Conservation (phyloP, 2,329 filamentous ascomycete genomes). For the Diplocarpon rosae region DNA sequence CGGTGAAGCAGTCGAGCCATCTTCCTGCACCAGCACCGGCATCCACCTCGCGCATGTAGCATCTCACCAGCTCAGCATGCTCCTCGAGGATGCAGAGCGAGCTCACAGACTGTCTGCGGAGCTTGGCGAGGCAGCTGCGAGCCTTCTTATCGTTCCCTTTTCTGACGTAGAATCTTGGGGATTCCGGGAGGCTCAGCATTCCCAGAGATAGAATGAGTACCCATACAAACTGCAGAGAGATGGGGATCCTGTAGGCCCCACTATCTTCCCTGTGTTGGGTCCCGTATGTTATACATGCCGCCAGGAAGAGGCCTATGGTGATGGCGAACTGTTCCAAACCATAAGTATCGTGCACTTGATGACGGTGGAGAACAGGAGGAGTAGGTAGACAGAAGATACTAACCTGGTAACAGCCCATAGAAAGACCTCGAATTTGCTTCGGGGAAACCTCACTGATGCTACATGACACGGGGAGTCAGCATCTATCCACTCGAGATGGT, state of each 20-base stretch:
- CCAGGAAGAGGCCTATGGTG: slow-evolving; percentile 66
- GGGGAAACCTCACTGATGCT: slow-evolving; percentile 42
- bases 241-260: slow-evolving; percentile 68
- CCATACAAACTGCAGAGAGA: slow-evolving; percentile 70
- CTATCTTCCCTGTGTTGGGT: slow-evolving; percentile 51
- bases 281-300: slow-evolving; percentile 61
- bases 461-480: too few species aligned
- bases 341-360: not conserved
- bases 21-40: slow-evolving; percentile 46
- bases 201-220: slow-evolving; percentile 61
- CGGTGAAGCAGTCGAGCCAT: slow-evolving; percentile 59
- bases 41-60: slow-evolving; percentile 44
- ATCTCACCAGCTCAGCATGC: slow-evolving; percentile 74
- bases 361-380: not conserved
- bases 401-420: slow-evolving; percentile 46
- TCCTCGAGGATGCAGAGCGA: slow-evolving; percentile 64
- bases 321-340: slow-evolving; percentile 80
- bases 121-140: slow-evolving; percentile 46
- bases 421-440: slow-evolving; percentile 62
- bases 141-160: slow-evolving; percentile 56
- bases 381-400: not conserved
- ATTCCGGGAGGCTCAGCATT: slow-evolving; percentile 69
- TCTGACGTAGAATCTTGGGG: slow-evolving; percentile 75
- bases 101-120: slow-evolving; percentile 65
- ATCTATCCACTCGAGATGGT: too few species aligned